phyloP scores from a whole-genome alignment of 352 stramenopile genomes.

The Phytophthora podocarpi region DNA sequence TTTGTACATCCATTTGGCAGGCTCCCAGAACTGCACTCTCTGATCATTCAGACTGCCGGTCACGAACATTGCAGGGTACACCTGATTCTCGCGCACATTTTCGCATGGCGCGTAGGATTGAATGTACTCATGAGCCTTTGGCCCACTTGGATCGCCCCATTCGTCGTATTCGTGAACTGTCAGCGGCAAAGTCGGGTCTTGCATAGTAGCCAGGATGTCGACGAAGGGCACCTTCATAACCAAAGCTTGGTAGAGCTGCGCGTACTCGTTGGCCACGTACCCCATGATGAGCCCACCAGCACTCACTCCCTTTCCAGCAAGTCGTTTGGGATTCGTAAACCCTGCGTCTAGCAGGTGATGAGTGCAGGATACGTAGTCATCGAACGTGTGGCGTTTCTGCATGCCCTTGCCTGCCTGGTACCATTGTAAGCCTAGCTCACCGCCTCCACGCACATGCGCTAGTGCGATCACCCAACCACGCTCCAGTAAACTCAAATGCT shows the following conservation, averaged over 20 bases:
- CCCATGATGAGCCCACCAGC: slow-evolving; percentile 89
- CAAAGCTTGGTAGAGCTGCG: slow-evolving; percentile 73
- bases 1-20: slow-evolving; percentile 85
- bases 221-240: slow-evolving; percentile 92
- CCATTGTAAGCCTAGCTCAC: slow-evolving; percentile 87
- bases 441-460: slow-evolving; percentile 90
- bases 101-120: slow-evolving; percentile 81
- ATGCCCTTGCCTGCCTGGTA: slow-evolving; percentile 83
- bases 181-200: slow-evolving; percentile 80
- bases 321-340: slow-evolving; percentile 62
- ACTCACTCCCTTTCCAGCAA: slow-evolving; percentile 84
- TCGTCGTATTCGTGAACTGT: slow-evolving; percentile 94
- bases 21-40: slow-evolving; percentile 87
- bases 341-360: slow-evolving; percentile 61
- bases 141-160: slow-evolving; percentile 78
- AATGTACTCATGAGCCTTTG: slow-evolving; percentile 66
- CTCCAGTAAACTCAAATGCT: slow-evolving; percentile 83
- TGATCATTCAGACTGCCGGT: slow-evolving; percentile 86
- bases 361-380: slow-evolving; percentile 82
- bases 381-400: slow-evolving; percentile 86
- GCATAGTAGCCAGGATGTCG: slow-evolving; percentile 89
- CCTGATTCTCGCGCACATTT: slow-evolving; percentile 54
- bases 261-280: slow-evolving; percentile 84
- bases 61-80: slow-evolving; percentile 84
- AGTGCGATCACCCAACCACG: slow-evolving; percentile 90